Evolutionary conservation across 331 rosid genomes (phyloP).

Genomic region (Malus hybrid): DNA sequence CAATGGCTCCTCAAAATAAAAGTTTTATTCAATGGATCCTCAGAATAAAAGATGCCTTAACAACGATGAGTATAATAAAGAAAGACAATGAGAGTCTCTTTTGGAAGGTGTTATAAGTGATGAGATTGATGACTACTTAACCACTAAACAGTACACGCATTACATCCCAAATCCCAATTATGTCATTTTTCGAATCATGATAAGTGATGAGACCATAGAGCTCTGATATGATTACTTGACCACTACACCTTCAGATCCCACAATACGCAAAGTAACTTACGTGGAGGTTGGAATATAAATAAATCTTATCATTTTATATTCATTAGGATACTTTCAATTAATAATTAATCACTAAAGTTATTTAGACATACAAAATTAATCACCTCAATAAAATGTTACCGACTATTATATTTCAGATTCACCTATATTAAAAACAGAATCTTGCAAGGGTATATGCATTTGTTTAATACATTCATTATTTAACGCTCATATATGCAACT

Average conservation of each 20-base stretch:
- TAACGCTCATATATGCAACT: not conserved
- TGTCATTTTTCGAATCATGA: not conserved
- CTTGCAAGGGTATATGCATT: no score
- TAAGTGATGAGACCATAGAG: not conserved
- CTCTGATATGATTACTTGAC: not conserved
- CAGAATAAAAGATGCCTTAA: not conserved
- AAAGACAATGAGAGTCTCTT: not conserved
- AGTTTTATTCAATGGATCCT: not conserved
- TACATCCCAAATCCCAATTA: not conserved
- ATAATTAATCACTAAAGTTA: no score
- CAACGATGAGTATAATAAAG: not conserved
- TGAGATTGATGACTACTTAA: no score
- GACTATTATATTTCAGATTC: not conserved
- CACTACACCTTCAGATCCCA: not conserved
- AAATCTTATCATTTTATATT: not conserved
- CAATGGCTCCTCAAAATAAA: no score
- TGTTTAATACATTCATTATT: no score
- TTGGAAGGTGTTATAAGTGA: not conserved
- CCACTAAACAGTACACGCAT: not conserved
- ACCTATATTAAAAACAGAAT: no score
- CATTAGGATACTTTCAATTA: not conserved
- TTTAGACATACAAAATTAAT: not conserved
- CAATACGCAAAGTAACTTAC: not conserved
- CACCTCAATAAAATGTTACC: not conserved
- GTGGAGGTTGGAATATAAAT: no score